Base-by-base conservation (phyloP, 2,329 filamentous ascomycete species). In the Aureobasidium sp. region DNA sequence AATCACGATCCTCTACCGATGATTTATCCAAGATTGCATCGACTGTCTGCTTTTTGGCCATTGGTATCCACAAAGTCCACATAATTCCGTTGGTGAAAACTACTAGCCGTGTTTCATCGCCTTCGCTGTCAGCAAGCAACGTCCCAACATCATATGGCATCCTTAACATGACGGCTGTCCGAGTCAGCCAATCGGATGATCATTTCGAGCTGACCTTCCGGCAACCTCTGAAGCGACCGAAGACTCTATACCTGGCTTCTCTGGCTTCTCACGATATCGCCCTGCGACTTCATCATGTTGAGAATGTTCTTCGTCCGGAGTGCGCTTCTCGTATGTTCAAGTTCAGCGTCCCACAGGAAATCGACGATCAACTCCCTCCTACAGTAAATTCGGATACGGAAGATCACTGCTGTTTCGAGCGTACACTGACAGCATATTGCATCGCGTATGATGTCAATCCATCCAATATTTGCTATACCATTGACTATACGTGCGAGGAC, bases 51-150 rank as follows among this genome's bases (percentile, higher is more conserved):
- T 88, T 88, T 69, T 78, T 90, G 65, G 86, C 83, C 7, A 80
- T 90, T 69, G 87, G 87, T 22, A 79, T 87, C 36, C 85, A 89
- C 75, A 87, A 87, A 70, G 75, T 89, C 37, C 87, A 89, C 73
- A 68, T 90, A 53, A 80, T 90, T 49, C 85, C 86, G n/a, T 70
- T 87, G 36, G 80, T 84, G 45, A 87, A 85, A 67, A 77, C 69
- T 8, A 65, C 77, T 36, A 80, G 79, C 67, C 78, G 82, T 65
- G 75, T 78, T 29, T 82, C 83, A 17, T 82, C 78, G 66, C 80
- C 80, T 29, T 83, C 82, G 14, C 70, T 85, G 55, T 41, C 52
- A 15, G 52, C 61, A 27, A 57, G 31, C 22, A 64, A 60, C 34
- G 58, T 63, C 6, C 60, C 62, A 14, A 63, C 65, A 20, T 85